A percentile compares a stretch with the other conserved stretches of the same genome.
These are phyloP conservation scores for Cicer judaicum DNA, from an alignment of 306 rosid species.

Conservation along the genomic window DNA sequence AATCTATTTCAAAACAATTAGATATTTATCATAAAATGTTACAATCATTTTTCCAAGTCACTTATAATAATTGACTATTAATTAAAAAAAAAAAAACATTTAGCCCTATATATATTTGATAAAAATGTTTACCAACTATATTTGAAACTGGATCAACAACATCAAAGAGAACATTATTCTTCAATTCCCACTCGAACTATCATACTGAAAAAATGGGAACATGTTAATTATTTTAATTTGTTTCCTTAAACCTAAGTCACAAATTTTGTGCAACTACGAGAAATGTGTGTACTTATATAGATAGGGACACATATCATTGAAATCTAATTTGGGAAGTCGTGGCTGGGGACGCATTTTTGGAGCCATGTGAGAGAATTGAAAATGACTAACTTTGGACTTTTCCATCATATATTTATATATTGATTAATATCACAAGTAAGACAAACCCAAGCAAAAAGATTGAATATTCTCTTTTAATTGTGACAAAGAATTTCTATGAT, in stretches of 20 bases:
- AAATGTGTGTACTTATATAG: constrained; percentile 19
- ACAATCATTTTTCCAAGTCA: background rate
- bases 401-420: constrained; percentile 32
- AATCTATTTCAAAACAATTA: background rate
- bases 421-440: constrained; percentile 36
- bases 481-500: constrained; percentile 54
- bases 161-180: constrained; percentile 14
- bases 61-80: background rate
- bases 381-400: constrained; percentile 48
- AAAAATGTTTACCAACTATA: constrained; percentile 25
- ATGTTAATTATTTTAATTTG: constrained; percentile 7
- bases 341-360: constrained; percentile 37
- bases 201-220: constrained; percentile 32
- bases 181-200: background rate
- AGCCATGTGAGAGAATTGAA: constrained; percentile 43
- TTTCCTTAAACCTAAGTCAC: constrained; percentile 45
- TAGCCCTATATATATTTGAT: background rate
- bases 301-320: constrained; percentile 35
- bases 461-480: constrained; percentile 23
- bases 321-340: constrained; percentile 32
- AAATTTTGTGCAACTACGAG: constrained; percentile 17
- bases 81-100: too few relatives aligned
- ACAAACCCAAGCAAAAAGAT: constrained; percentile 38
- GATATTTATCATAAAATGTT: background rate
- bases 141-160: background rate